Base-by-base conservation (phyloP, 768 basidiomycete genomes). In the Polyporus arcularius region DNA sequence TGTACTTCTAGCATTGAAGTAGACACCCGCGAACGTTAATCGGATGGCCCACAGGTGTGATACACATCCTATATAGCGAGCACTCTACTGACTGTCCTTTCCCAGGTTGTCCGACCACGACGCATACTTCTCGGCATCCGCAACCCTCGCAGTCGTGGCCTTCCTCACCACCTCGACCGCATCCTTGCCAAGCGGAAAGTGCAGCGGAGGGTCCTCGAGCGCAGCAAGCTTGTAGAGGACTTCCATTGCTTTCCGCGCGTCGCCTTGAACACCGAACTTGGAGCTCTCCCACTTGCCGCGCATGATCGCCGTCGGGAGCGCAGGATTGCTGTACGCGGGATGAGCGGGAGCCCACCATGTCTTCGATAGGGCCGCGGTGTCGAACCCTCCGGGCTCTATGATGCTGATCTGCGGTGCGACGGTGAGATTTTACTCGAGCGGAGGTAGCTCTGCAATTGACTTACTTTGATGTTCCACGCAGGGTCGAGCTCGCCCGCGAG, bases 401-500 rank as follows among this genome's bases (percentile, higher is more conserved):
- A 68, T 12, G 2, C 61, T 62, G 31, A 70, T 52, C 67, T 70
- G 8, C 30, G 2, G 21, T 12, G n/a, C 15, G 18, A 4, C 12
- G 7, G 21, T 31, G 38, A n/a, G 45, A 3, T 26, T 10, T 7
- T 26, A 26, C 3, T 4, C n/a, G 16, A 11, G 10, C 28, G 31
- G 47, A 28, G 12, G 2, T 9, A 21, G 21, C 2, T 26, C 16
- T 11, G 35, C 21, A n/a, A 42, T 12, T 9, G 8, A 32, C 41
- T 62, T 58, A 75, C 75, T 59, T 67, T 76, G 62, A 76, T 75
- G 56, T 74, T 70, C 76, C 75, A 76, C 4, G 59, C 67, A 2
- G 76, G 75, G 43, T 77, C 72, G n/a, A 76, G 68, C 50, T 77
- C 76, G 32, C 54, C 54, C 21, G 64, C 70, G 4, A 75, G 57